A percentile compares a stretch with the other conserved stretches of the same genome.
These are phyloP conservation scores for Laburnicola sp. DNA, from an alignment of 2,329 filamentous ascomycete genomes.

Conservation along the genomic window DNA sequence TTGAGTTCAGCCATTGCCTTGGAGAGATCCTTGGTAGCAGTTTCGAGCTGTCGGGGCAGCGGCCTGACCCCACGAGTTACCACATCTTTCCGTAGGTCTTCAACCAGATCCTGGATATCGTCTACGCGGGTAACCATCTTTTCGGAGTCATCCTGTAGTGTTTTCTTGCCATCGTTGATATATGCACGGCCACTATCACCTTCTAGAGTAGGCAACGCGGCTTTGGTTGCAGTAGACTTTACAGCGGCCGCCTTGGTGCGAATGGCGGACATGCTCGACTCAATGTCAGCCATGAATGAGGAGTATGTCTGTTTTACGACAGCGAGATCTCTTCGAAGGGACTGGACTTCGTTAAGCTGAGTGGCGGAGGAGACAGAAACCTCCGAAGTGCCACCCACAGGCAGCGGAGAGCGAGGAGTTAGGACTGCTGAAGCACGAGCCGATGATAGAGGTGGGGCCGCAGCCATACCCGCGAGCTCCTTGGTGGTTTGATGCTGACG, in stretches of 20 bases:
- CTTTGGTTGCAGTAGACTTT: constrained; percentile 73
- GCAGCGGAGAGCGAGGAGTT: constrained; percentile 33
- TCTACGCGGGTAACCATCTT: constrained; percentile 89
- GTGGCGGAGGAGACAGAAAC: constrained; percentile 51
- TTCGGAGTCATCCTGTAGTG: constrained; percentile 83
- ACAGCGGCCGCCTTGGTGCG: constrained; percentile 79
- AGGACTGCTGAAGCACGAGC: constrained; percentile 42
- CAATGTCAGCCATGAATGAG: constrained; percentile 84
- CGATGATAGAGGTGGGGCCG: constrained; percentile 45
- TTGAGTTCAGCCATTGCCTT: constrained; percentile 81
- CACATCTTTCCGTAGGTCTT: constrained; percentile 96
- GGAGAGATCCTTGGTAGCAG: constrained; percentile 84
- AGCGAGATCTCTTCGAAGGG: constrained; percentile 82
- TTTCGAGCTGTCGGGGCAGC: constrained; percentile 84
- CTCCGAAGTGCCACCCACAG: constrained; percentile 23
- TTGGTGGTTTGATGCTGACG: constrained; percentile 86
- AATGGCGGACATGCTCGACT: constrained; percentile 82
- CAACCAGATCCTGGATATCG: constrained; percentile 94
- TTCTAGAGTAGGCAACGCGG: constrained; percentile 70
- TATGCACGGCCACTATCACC: constrained; percentile 82
- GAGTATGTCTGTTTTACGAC: constrained; percentile 92
- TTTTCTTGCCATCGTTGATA: constrained; percentile 83
- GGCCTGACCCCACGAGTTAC: constrained; percentile 90
- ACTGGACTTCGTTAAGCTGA: constrained; percentile 78
- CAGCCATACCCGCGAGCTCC: constrained; percentile 73